Evolutionary conservation across 2,329 filamentous ascomycete genomes (phyloP).

Genomic region (Fusarium praegraminearum): DNA sequence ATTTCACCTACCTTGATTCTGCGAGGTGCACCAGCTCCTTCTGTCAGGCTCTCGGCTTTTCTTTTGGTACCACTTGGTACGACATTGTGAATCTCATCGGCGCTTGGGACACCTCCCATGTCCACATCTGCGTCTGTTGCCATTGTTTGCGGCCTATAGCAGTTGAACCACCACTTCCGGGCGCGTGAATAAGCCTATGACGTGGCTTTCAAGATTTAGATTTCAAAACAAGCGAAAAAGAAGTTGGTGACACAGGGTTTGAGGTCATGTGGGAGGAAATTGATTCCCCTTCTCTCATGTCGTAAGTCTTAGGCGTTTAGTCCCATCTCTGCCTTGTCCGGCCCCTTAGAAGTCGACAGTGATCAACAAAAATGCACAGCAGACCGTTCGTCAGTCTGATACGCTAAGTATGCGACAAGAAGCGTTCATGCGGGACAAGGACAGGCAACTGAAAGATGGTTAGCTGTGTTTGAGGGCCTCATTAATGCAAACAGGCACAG

Average conservation of each 20-base stretch:
- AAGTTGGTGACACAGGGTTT: constrained; percentile 11
- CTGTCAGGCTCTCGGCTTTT: constrained; percentile 58
- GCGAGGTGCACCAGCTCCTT: constrained; percentile 57
- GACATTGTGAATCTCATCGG: constrained; percentile 13
- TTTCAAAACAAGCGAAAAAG: not conserved
- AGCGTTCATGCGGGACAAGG: constrained; percentile 35
- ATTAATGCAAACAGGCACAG: constrained; percentile 7
- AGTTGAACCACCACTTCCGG: not conserved
- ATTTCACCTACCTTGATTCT: constrained; percentile 61
- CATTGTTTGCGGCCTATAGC: constrained; percentile 49
- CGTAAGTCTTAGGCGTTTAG: constrained; percentile 11
- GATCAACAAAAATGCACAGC: not conserved
- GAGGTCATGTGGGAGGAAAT: constrained; percentile 12
- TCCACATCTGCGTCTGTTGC: constrained; percentile 55
- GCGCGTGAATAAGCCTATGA: constrained; percentile 11
- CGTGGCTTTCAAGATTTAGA: not conserved
- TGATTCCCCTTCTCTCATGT: constrained; percentile 36
- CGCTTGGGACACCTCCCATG: constrained; percentile 21
- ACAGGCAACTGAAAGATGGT: not conserved
- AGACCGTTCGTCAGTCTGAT: constrained; percentile 4
- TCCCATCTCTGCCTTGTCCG: constrained; percentile 22
- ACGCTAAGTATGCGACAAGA: not conserved
- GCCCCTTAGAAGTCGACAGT: constrained; percentile 3
- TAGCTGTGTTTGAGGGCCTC: constrained; percentile 22
- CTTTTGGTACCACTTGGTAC: constrained; percentile 59